These are phyloP conservation scores for Colletotrichum costaricense DNA, from an alignment of 2,329 filamentous ascomycete species.

Conservation along the genomic window DNA sequence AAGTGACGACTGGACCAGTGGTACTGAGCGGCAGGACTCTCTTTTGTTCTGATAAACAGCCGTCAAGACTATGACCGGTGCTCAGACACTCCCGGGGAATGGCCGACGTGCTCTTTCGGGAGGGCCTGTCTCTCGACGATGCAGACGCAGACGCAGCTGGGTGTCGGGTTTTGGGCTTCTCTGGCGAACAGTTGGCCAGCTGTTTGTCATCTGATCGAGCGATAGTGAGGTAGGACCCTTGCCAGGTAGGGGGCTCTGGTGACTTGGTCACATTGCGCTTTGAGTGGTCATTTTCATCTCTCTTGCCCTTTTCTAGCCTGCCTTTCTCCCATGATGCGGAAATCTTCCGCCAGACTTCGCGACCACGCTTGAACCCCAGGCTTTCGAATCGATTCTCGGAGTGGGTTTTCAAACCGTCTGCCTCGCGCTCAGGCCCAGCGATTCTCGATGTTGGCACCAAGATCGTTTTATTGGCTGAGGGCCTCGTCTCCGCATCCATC, in stretches of 20 bases:
- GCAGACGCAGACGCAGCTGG: background rate
- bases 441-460: background rate
- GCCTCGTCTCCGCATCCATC: background rate
- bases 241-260: background rate
- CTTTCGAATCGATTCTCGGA: background rate
- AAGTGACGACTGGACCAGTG: background rate
- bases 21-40: background rate
- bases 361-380: conserved; percentile 15
- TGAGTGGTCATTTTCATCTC: background rate
- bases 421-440: background rate
- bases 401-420: background rate
- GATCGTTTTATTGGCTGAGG: background rate
- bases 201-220: background rate
- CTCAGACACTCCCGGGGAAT: background rate
- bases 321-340: conserved; percentile 12
- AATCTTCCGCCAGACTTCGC: conserved; percentile 9
- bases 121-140: no score
- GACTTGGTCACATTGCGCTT: background rate
- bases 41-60: no score
- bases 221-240: background rate
- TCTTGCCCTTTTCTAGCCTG: background rate
- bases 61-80: background rate
- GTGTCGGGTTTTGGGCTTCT: background rate
- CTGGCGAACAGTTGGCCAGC: background rate
- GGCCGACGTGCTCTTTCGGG: background rate